Evolutionary conservation across 2,329 filamentous ascomycete species (phyloP), one percentile per base, ranked within the genome.

Genomic region (Aquanectria penicillioides): DNA sequence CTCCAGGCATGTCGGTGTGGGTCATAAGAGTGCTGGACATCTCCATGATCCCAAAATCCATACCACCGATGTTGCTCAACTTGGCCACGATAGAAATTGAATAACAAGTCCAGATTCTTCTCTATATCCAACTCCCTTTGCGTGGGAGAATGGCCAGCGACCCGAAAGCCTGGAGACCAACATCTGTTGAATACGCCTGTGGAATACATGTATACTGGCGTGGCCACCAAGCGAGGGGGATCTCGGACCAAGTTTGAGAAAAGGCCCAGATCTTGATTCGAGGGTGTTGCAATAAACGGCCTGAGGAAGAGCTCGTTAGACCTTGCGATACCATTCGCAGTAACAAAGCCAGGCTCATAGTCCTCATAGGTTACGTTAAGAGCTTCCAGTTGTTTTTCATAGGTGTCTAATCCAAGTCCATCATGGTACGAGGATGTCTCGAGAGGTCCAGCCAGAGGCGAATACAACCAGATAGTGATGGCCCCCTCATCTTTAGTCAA

Each of bases 351-450:
- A 0, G 72, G 75, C 60, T 88, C 85, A 50, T 80, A 88, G 61
- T 88, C 86, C 59, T 89, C 86, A 61, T 89, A 89, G 0, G 86
- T 89, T 18, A 88, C 83, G 23, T 86, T 78, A 0, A 88, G 77
- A 1, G 84, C 86, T 55, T 87, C 85, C 2, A 87, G 73, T 68
- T 89, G 84, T 28, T 88, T 78, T 2, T 73, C 77, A 57, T 87
- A 88, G 0, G 80, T 82, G 40, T 86, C 79, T 63, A 83, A 64
- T 0, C 82, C 83, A 12, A 88, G 69, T 1, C 83, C 82, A 60
- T 88, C 84, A 41, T 88, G 85, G 57, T 83, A 88, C 0, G 83
- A 81, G 2, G 82, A 74, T 9, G 86, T 71, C 40, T 88, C 86
- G 53, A 88, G 74, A 3, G 85, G 84, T 25, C 78, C 78, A 0